Base-by-base conservation (phyloP, 495 filamentous ascomycete species). In the Pseudoneurospora amorphoporcata region DNA sequence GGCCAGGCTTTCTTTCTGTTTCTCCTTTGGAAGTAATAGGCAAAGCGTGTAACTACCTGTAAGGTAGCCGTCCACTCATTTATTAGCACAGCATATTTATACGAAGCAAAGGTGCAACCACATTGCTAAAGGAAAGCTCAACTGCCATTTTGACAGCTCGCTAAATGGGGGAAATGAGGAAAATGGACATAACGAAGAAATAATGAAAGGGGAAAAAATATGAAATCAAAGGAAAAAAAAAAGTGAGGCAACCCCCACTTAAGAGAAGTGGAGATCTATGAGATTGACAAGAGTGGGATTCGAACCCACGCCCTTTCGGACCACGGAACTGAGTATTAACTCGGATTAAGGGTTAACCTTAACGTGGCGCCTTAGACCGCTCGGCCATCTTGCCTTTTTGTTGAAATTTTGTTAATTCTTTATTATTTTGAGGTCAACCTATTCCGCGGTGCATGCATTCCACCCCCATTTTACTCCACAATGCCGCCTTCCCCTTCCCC, bases 241-340 rank as follows among this genome's bases (percentile, higher is more conserved):
- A 14, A 12, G 9, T 3, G 35, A 37, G 29, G 45, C 45, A 2
- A 58, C 8, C 3, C 53, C 53, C 14, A 35, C 29, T 35, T 35
- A 2, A 61, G 53, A 1, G 29, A 17, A 8, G 12, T 35, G 53
- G 53, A 61, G 53, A 61, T 35, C 5, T 17, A 17, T 6, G 53
- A 61, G 0, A 2, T 32, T 76, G 73, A 76, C 75, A 76, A 79
- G 77, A 79, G 77, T 79, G 77, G 77, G 77, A 79, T 79, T 79
- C 77, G 77, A 79, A 77, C 77, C 77, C 77, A 79, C 77, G 77
- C 77, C 77, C 77, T 79, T 79, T 79, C 77, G 77, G 77, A 79
- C 76, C 70, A 74, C 73, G 73, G 73, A 74, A 73, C 39, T 40
- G 39, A 40, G 39, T 40, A 8, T 10, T 58, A 12, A 40, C 23